These are phyloP conservation scores for Nosema granulosis DNA, from an alignment of 371 early-diverging fungal genomes.

Conservation along the genomic window DNA sequence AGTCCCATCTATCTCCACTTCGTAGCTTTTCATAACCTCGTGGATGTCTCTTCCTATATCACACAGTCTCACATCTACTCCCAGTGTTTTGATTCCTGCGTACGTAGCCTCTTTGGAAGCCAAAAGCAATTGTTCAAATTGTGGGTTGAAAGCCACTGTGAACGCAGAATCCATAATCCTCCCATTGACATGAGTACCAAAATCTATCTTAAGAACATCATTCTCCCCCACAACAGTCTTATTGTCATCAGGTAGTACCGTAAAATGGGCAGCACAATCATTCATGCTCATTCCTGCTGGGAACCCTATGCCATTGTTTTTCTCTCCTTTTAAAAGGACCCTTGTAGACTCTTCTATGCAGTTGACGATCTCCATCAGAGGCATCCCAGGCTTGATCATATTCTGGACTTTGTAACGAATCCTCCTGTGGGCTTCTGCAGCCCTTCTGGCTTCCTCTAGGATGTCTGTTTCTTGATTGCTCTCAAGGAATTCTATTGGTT, in stretches of 20 bases:
- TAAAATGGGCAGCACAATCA: constrained; percentile 96
- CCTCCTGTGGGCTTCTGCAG: constrained; percentile 69
- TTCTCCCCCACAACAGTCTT: constrained; percentile 76
- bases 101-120: constrained; percentile 94
- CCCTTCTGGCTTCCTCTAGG: constrained; percentile 74
- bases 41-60: constrained; percentile 94
- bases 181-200: constrained; percentile 92
- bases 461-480: constrained; percentile 49
- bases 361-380: constrained; percentile 83
- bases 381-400: constrained; percentile 86
- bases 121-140: constrained; percentile 77
- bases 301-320: constrained; percentile 78
- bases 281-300: constrained; percentile 96
- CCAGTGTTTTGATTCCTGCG: constrained; percentile 85
- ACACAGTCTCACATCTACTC: constrained; percentile 87
- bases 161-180: constrained; percentile 95
- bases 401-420: constrained; percentile 77
- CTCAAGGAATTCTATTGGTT: constrained; percentile 41
- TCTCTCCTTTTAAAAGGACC: constrained; percentile 76
- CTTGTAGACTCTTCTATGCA: constrained; percentile 88
- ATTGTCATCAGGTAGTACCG: constrained; percentile 89
- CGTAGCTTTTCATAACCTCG: constrained; percentile 94
- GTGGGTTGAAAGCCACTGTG: constrained; percentile 85
- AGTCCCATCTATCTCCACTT: constrained; percentile 86
- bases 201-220: constrained; percentile 96